Percentiles rank a stretch among this genome's conserved stretches.
These are phyloP conservation scores for Prunus mume DNA, from an alignment of 306 rosid genomes.

Conservation along the genomic window DNA sequence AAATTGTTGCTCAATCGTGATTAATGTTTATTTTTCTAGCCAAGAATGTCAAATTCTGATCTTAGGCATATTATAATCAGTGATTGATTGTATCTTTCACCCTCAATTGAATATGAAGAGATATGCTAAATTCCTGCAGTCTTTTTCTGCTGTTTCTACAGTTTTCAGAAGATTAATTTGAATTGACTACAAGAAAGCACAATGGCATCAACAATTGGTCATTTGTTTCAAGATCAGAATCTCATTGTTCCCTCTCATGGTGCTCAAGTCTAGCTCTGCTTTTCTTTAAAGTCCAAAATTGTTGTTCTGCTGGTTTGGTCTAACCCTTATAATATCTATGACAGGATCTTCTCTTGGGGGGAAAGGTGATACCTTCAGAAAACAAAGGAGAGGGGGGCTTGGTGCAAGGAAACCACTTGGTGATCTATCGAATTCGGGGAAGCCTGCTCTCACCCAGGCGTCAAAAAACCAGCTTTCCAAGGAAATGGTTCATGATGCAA, in stretches of 20 bases:
- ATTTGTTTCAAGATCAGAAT: constrained; percentile 51
- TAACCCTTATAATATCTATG: constrained; percentile 6
- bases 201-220: constrained; percentile 50
- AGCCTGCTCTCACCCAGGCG: constrained; percentile 36
- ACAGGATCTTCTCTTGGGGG: constrained; percentile 46
- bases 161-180: constrained; percentile 22
- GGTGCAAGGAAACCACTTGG: constrained; percentile 75
- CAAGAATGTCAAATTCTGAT: not conserved
- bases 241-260: constrained; percentile 37
- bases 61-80: not conserved
- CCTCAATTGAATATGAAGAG: not conserved
- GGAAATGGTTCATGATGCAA: constrained; percentile 23
- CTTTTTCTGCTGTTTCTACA: not conserved
- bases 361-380: constrained; percentile 30
- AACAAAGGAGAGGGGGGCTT: constrained; percentile 45
- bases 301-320: not conserved
- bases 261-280: constrained; percentile 16
- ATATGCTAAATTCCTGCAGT: not conserved
- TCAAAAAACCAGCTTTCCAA: constrained; percentile 31
- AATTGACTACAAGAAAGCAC: constrained; percentile 1
- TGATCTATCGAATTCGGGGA: constrained; percentile 53
- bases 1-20: not conserved
- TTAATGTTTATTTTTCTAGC: not conserved
- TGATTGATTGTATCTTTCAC: not conserved
- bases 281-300: not conserved